Evolutionary conservation across 2,329 filamentous ascomycete species (phyloP).

Genomic region (Penicillium sp.): DNA sequence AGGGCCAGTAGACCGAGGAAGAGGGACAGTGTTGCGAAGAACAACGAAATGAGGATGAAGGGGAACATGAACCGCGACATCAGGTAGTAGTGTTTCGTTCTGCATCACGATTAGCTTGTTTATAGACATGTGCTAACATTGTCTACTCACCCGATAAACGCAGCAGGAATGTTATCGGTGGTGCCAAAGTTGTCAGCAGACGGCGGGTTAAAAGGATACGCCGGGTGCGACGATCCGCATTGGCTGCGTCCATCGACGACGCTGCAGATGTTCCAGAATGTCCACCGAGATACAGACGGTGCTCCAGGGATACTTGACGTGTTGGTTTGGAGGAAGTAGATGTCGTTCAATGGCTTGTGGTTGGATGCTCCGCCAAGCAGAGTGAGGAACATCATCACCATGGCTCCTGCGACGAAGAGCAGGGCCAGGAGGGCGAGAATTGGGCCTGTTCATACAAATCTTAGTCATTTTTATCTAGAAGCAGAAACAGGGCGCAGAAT

Average conservation of each 20-base stretch:
- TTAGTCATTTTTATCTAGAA: not conserved
- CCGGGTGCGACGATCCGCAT: constrained; percentile 63
- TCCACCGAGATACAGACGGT: constrained; percentile 72
- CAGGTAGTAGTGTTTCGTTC: constrained; percentile 68
- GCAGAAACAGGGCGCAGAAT: not conserved
- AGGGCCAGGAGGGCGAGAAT: constrained; percentile 55
- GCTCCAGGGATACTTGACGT: constrained; percentile 70
- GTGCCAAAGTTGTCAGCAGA: constrained; percentile 57
- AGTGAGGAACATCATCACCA: constrained; percentile 63
- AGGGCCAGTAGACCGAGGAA: constrained; percentile 45
- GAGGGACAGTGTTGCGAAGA: constrained; percentile 59
- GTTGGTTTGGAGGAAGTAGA: constrained; percentile 81
- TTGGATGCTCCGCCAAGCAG: constrained; percentile 59
- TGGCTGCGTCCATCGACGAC: constrained; percentile 52
- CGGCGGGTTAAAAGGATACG: constrained; percentile 62
- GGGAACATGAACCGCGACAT: constrained; percentile 91
- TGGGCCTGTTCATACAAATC: constrained; percentile 43
- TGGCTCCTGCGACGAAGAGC: constrained; percentile 58
- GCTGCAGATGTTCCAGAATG: constrained; percentile 81
- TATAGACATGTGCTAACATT: not conserved
- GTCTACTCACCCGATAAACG: constrained; percentile 51
- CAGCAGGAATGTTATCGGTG: constrained; percentile 47
- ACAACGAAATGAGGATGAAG: constrained; percentile 78
- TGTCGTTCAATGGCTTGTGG: constrained; percentile 60
- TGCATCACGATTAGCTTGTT: constrained; percentile 18